These are phyloP conservation scores for Megacollybia marginata DNA, from an alignment of 768 basidiomycete genomes.

Conservation along the genomic window DNA sequence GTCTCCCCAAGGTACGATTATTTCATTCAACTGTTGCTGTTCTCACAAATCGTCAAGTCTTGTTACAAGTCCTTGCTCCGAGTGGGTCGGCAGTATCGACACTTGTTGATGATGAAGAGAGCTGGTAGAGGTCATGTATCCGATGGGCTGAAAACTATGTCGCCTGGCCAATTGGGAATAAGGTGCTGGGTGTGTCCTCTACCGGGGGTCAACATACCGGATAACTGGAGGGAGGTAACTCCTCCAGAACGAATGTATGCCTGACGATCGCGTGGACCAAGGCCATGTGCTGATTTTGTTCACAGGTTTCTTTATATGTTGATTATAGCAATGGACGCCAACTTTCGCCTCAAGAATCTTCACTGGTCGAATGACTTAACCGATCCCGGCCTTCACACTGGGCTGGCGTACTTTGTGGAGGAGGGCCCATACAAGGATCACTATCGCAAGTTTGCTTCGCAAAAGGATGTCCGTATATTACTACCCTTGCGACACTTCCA, in stretches of 20 bases:
- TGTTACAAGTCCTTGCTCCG: no score
- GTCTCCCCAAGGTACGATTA: background rate
- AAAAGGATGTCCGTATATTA: slow-evolving; percentile 2
- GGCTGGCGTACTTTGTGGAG: slow-evolving; percentile 7
- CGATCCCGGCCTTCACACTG: background rate
- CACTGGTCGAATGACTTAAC: slow-evolving; percentile 5
- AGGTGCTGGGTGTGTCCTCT: slow-evolving; percentile 11
- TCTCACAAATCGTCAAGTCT: background rate
- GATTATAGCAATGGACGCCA: background rate
- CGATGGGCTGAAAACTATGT: background rate
- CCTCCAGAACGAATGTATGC: slow-evolving; percentile 1
- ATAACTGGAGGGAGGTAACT: slow-evolving; percentile 3
- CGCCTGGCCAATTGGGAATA: slow-evolving; percentile 4
- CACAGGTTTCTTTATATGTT: slow-evolving; percentile 1
- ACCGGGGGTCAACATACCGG: no score
- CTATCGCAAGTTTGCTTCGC: no score
- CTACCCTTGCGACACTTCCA: background rate
- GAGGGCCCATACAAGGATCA: background rate
- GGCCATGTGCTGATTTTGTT: background rate
- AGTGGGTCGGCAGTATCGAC: background rate
- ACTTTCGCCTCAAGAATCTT: no score
- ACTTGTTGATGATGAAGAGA: no score
- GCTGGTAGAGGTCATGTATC: background rate
- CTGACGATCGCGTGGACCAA: background rate
- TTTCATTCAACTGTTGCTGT: background rate